These are phyloP conservation scores for Boletus reticuloceps DNA, from an alignment of 768 basidiomycete genomes.

Conservation along the genomic window DNA sequence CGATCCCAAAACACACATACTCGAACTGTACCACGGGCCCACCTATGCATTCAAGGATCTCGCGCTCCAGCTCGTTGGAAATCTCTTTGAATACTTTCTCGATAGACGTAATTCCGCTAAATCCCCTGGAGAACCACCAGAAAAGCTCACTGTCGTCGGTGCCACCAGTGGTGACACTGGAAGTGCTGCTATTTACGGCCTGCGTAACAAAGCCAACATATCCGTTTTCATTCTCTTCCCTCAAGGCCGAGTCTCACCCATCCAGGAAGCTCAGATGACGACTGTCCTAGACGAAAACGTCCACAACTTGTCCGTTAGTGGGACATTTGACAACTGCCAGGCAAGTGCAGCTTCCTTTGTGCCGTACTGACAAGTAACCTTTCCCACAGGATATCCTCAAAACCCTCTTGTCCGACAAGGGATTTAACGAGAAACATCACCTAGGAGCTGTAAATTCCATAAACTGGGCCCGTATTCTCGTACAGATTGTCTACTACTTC, in stretches of 20 bases:
- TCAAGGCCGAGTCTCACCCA: constrained; percentile 92
- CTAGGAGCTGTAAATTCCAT: constrained; percentile 98
- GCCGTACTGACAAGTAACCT: neutral
- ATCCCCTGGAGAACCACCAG: constrained; percentile 46
- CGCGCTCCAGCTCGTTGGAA: constrained; percentile 92
- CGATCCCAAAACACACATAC: constrained; percentile 54
- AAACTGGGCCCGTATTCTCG: constrained; percentile 99
- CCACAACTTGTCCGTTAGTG: constrained; percentile 88
- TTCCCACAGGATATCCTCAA: constrained; percentile 81
- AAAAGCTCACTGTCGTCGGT: constrained; percentile 89
- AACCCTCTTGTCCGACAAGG: constrained; percentile 78
- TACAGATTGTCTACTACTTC: constrained; percentile 99
- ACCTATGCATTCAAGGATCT: constrained; percentile 99
- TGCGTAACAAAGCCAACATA: constrained; percentile 89
- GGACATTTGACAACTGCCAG: constrained; percentile 98
- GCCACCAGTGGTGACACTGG: constrained; percentile 99
- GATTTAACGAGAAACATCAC: constrained; percentile 85
- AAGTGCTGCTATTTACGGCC: constrained; percentile 97
- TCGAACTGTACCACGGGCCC: constrained; percentile 96
- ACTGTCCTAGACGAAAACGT: constrained; percentile 94
- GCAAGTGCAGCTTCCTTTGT: constrained; percentile 36
- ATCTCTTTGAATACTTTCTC: constrained; percentile 95
- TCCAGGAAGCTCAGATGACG: constrained; percentile 99
- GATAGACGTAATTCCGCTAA: constrained; percentile 73
- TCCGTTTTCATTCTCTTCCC: constrained; percentile 98